Evolutionary conservation across 163 green algal genomes (phyloP).

Genomic region (Chlamydomonas reinhardtii): DNA sequence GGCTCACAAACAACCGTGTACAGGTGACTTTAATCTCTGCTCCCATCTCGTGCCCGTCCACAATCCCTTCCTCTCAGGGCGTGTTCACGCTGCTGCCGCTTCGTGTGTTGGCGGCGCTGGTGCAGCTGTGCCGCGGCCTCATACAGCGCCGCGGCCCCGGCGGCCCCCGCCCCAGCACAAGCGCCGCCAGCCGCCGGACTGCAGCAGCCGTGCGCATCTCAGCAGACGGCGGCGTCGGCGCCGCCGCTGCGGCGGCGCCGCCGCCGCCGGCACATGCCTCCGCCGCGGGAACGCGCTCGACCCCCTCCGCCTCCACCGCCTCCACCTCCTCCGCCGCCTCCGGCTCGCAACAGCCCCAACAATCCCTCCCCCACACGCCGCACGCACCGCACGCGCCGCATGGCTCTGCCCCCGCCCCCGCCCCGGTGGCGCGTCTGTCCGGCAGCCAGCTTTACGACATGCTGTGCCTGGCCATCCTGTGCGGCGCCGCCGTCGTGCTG

Average conservation of each 20-base stretch:
- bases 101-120: conserved; percentile 60
- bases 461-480: conserved; percentile 79
- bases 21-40: too few relatives aligned
- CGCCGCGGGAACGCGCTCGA: neutral
- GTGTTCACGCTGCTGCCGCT: conserved; percentile 85
- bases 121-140: conserved; percentile 10
- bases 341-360: neutral
- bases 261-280: neutral
- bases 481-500: conserved; percentile 57
- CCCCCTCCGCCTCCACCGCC: neutral
- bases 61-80: conserved; percentile 52
- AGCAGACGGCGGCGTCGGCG: neutral
- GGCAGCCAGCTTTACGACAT: conserved; percentile 84
- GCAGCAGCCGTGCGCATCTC: neutral
- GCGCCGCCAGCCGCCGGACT: too few relatives aligned
- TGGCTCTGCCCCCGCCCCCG: conserved; percentile 33
- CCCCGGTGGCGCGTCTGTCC: conserved; percentile 38
- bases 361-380: too few relatives aligned
- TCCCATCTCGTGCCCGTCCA: too few relatives aligned
- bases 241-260: neutral
- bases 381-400: neutral
- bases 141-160: neutral
- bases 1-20: too few relatives aligned
- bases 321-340: neutral
- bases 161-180: neutral